Evolutionary conservation across 257 asterid genomes (phyloP).

Genomic region (Ophiorrhiza pumila): DNA sequence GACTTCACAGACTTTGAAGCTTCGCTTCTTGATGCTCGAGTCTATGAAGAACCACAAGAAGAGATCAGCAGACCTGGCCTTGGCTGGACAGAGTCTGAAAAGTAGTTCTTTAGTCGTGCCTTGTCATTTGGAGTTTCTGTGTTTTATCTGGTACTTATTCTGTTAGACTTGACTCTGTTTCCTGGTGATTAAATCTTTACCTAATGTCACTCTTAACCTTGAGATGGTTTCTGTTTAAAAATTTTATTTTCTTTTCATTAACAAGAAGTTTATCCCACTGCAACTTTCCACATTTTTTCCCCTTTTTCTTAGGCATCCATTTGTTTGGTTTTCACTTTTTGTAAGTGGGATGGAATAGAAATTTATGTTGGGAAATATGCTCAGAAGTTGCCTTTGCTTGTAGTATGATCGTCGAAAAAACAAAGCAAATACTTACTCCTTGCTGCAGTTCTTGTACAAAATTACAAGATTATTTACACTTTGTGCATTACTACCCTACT

Average conservation of each 20-base stretch:
- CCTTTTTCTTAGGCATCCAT: not conserved
- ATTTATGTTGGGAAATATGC: not conserved
- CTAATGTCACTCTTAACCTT: conserved; percentile 3
- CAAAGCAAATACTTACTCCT: not conserved
- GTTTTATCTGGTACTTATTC: conserved; percentile 19
- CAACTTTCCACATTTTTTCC: not conserved
- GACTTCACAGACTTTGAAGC: conserved; percentile 90
- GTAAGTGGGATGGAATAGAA: not conserved
- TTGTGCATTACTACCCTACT: not conserved
- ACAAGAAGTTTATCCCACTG: not conserved
- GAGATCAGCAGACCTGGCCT: conserved; percentile 69
- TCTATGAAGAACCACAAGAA: conserved; percentile 58
- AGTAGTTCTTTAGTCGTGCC: conserved; percentile 38
- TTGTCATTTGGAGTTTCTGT: conserved; percentile 17
- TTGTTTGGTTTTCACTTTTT: not conserved
- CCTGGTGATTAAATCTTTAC: conserved; percentile 19
- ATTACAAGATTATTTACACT: conserved; percentile 5
- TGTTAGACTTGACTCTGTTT: conserved; percentile 15
- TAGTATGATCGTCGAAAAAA: not conserved
- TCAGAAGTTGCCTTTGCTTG: not conserved
- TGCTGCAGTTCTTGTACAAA: conserved; percentile 2
- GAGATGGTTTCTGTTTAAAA: conserved; percentile 1
- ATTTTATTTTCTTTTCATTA: not conserved
- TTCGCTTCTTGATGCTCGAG: conserved; percentile 72
- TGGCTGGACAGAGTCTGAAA: conserved; percentile 57